Evolutionary conservation across 2,329 filamentous ascomycete genomes (phyloP), one percentile per base, ranked within the genome.

Genomic region (Calonectria pauciramosa): DNA sequence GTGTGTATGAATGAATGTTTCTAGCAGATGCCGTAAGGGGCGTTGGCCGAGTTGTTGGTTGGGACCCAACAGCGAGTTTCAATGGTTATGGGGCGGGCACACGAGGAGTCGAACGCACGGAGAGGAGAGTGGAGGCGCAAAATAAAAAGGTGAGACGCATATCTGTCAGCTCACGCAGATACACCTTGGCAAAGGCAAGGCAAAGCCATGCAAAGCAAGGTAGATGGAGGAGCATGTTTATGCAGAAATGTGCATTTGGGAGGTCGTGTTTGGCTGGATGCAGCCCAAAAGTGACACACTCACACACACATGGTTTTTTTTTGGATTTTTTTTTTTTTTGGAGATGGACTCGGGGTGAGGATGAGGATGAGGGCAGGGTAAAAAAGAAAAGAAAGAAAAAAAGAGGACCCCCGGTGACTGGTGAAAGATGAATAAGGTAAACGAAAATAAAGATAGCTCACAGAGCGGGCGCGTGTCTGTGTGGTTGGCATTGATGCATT

Each of bases 141-240:
- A 41, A 28, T 18, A 49, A 38, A 49, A 51, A 64, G 20, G 56
- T 47, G 68, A 44, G 68, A 70, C 68, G 44, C 14, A 54, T 44
- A 64, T 65, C 68, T 70, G 68, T 70, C 68, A 70, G 68, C 68
- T 70, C 68, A 49, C 68, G 59, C 56, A 28, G 16, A 65, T 32
- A 41, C 60, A 34, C 18, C 34, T 63, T 63, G n/a, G 60, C 60
- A 49, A 49, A n/a, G 41, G 38, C 28, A 38, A 30, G 16, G 41
- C 23, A 38, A n/a, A n/a, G n/a, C n/a, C n/a, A 44, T n/a, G 23
- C 13, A 38, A 10, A 41, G 56, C 30, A 16, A 20, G 20, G 36
- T 20, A 49, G n/a, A 26, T n/a, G 34, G 4, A 13, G 44, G 44
- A n/a, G 20, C 44, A 47, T 38, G 56, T 63, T 63, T 63, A 63